Evolutionary conservation across 108 stramenopile species (phyloP).

Genomic region (Mayamaea pseudoterrestris): DNA sequence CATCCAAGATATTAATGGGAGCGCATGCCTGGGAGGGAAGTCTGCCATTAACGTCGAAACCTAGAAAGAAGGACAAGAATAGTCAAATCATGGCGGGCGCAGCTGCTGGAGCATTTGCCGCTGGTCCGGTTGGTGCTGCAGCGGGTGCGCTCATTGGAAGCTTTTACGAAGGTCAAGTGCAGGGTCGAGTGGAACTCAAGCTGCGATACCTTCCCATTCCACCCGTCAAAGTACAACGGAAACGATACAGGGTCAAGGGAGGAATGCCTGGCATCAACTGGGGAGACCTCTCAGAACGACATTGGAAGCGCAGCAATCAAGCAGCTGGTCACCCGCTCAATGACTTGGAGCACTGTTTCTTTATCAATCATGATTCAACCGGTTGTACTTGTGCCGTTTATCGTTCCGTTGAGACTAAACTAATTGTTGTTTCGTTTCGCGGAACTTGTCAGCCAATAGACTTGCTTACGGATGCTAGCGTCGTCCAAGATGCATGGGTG

Average conservation of each 20-base stretch:
- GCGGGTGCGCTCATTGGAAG: constrained; percentile 52
- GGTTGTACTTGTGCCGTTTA: constrained; percentile 69
- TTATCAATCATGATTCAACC: constrained; percentile 63
- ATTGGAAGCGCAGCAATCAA: not conserved
- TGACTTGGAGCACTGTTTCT: constrained; percentile 75
- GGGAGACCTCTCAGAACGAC: constrained; percentile 49
- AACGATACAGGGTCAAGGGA: constrained; percentile 48
- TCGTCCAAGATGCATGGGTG: constrained; percentile 65
- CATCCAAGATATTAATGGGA: constrained; percentile 17
- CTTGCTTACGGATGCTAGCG: constrained; percentile 68
- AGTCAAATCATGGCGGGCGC: constrained; percentile 49
- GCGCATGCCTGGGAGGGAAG: constrained; percentile 42
- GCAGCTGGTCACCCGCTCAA: not conserved
- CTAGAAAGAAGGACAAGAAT: constrained; percentile 64
- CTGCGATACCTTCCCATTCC: constrained; percentile 62
- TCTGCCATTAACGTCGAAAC: constrained; percentile 66
- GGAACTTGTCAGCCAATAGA: constrained; percentile 73
- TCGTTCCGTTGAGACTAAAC: constrained; percentile 37
- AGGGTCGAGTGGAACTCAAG: constrained; percentile 41
- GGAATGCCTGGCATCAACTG: constrained; percentile 68
- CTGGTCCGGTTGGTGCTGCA: constrained; percentile 75
- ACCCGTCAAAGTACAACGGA: constrained; percentile 7
- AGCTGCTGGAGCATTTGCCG: constrained; percentile 65
- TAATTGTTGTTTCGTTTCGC: constrained; percentile 67
- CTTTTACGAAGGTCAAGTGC: constrained; percentile 66